Conservation (phyloP, 164 flowering plant species). For the Berberis vulgaris region DNA sequence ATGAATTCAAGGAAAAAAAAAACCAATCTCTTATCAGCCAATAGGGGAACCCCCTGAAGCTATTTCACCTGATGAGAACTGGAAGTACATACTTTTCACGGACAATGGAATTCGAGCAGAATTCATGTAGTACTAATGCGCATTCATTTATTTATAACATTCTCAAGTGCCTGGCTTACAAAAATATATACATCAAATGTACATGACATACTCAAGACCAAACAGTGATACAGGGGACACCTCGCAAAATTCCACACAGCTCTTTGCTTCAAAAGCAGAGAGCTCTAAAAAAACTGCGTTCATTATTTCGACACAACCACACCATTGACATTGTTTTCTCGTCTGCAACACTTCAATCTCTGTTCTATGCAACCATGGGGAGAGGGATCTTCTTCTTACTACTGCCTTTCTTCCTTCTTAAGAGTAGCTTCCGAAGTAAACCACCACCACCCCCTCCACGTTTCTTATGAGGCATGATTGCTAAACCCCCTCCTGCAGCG, state of each 20-base stretch:
- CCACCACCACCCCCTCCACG: constrained; percentile 39
- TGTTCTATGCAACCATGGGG: constrained; percentile 10
- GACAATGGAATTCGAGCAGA: no score
- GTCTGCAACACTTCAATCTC: neutral
- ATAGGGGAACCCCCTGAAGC: no score
- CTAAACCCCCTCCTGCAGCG: constrained; percentile 26
- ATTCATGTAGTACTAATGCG: no score
- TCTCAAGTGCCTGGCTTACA: no score
- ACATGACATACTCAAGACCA: constrained; percentile 5
- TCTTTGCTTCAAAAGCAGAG: no score
- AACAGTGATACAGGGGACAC: neutral
- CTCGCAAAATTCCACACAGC: constrained; percentile 2
- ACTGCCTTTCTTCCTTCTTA: constrained; percentile 51
- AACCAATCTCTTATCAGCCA: no score
- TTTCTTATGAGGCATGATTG: constrained; percentile 52
- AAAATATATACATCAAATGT: neutral
- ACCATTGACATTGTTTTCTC: neutral
- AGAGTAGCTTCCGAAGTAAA: constrained; percentile 51
- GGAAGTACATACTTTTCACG: no score
- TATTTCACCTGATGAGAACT: no score
- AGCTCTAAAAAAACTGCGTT: no score
- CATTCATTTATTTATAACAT: no score
- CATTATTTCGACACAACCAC: neutral
- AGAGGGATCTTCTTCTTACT: constrained; percentile 24
- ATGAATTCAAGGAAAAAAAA: no score